Conservation (phyloP, 1,284 basidiomycete species). For the Pyrrhoderma noxium region DNA sequence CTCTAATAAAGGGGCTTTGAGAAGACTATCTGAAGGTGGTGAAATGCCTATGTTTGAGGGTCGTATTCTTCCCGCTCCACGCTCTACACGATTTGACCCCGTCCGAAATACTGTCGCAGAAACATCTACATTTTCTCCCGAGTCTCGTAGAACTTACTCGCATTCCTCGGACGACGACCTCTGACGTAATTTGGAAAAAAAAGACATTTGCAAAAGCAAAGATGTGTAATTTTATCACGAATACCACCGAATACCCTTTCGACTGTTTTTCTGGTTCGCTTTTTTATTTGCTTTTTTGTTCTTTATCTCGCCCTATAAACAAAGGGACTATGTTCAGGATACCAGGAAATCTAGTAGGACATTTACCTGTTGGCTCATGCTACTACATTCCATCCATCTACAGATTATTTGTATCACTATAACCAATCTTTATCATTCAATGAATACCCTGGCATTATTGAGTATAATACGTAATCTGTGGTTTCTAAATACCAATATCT, state of each 20-base stretch:
- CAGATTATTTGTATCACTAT: no score
- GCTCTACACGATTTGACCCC: constrained; percentile 14
- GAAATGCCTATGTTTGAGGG: constrained; percentile 1
- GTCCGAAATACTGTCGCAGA: constrained; percentile 11
- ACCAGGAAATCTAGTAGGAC: neutral
- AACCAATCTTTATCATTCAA: no score
- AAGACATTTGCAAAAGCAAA: neutral
- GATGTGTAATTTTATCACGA: neutral
- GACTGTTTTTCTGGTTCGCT: neutral
- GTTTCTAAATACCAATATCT: no score
- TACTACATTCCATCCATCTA: no score
- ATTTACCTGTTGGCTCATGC: neutral
- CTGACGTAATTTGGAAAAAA: neutral
- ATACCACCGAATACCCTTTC: neutral
- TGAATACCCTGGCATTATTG: no score
- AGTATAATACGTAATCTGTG: no score
- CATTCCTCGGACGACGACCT: constrained; percentile 11
- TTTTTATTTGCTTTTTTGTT: neutral
- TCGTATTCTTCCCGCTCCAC: constrained; percentile 8
- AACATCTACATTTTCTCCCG: neutral
- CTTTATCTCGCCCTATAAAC: neutral
- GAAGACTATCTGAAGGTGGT: neutral
- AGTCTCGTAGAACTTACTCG: constrained; percentile 2
- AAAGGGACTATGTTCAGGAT: no score
- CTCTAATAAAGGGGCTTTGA: constrained; percentile 5